Evolutionary conservation across 805 yeast species (phyloP).

Genomic region (Candida coquimbonensis): DNA sequence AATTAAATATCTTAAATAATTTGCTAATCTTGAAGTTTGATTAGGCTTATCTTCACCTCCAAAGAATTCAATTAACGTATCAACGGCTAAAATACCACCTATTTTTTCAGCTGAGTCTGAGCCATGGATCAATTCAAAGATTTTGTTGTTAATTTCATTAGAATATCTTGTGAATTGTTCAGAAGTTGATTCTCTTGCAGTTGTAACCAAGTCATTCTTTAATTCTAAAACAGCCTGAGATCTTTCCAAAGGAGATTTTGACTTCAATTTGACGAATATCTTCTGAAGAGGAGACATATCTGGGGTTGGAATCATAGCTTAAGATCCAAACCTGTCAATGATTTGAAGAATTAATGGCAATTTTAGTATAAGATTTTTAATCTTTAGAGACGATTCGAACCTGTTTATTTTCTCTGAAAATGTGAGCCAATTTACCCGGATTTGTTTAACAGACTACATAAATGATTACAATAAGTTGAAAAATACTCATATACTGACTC

Average conservation of each 20-base stretch:
- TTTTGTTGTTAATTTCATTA: slow-evolving; percentile 78
- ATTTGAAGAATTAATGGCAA: neutral
- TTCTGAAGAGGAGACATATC: slow-evolving; percentile 27
- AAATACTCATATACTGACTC: neutral
- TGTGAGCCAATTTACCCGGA: no score
- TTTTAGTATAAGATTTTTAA: no score
- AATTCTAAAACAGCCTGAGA: slow-evolving; percentile 61
- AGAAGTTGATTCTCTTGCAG: slow-evolving; percentile 73
- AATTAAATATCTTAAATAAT: slow-evolving; percentile 71
- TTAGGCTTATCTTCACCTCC: slow-evolving; percentile 82
- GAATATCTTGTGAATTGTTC: slow-evolving; percentile 79
- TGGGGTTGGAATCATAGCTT: neutral
- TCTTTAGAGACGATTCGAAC: no score
- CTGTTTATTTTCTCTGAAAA: no score
- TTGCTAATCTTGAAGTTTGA: slow-evolving; percentile 86
- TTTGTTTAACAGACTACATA: neutral
- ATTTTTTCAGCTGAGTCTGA: slow-evolving; percentile 64
- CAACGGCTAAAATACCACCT: slow-evolving; percentile 90
- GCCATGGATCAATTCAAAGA: slow-evolving; percentile 78
- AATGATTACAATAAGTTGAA: no score
- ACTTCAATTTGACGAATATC: slow-evolving; percentile 31
- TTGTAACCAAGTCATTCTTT: slow-evolving; percentile 57
- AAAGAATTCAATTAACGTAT: slow-evolving; percentile 78
- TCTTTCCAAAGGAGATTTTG: slow-evolving; percentile 28
- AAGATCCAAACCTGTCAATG: neutral